Percentiles rank a stretch among this genome's conserved stretches.
Evolutionary conservation across 306 rosid genomes (phyloP).

Genomic region (Vigna nakashimae): DNA sequence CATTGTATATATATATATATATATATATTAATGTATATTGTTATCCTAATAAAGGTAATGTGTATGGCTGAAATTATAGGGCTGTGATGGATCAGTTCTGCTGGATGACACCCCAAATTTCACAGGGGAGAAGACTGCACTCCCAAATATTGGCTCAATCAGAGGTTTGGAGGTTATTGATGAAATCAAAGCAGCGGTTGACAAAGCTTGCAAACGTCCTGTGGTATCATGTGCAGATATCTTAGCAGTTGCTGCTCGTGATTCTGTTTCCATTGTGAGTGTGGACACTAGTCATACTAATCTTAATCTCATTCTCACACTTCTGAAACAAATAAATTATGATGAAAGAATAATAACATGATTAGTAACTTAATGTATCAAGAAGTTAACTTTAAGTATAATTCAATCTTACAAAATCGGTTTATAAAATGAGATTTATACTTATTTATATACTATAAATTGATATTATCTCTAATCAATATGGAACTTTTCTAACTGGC

Average conservation of each 20-base stretch:
- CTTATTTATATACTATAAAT: too few species aligned
- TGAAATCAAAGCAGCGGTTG: constrained; percentile 10
- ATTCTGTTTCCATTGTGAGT: constrained; percentile 52
- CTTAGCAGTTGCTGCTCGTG: constrained; percentile 60
- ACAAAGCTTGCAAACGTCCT: constrained; percentile 14
- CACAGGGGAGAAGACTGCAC: constrained; percentile 66
- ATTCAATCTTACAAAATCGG: too few species aligned
- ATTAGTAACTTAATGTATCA: too few species aligned
- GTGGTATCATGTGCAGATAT: constrained; percentile 58
- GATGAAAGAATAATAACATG: background rate
- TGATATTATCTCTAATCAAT: too few species aligned
- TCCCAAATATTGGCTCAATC: constrained; percentile 47
- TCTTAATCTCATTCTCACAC: background rate
- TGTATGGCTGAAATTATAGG: constrained; percentile 42
- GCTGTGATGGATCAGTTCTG: constrained; percentile 76
- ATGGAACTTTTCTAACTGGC: too few species aligned
- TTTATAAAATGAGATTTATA: too few species aligned
- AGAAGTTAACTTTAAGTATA: too few species aligned
- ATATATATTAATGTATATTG: background rate
- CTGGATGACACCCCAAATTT: constrained; percentile 57
- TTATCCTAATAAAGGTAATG: background rate
- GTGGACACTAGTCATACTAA: background rate
- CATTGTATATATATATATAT: too few species aligned
- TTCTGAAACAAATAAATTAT: background rate
- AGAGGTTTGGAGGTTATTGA: constrained; percentile 48